Evolutionary conservation across 805 yeast genomes (phyloP).

Genomic region (Candida qinlingensis): DNA sequence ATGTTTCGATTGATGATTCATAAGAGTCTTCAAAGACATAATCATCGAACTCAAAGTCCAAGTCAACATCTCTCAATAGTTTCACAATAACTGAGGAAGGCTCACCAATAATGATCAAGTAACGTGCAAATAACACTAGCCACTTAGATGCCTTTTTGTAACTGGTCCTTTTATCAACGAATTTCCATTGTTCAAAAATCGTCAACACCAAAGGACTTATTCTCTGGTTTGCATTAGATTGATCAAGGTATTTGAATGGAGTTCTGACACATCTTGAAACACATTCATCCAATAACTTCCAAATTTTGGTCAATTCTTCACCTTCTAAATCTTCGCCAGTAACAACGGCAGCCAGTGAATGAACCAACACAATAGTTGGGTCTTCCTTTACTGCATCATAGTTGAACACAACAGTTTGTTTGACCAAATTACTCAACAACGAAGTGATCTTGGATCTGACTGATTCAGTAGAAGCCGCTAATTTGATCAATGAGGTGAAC

Average conservation of each 20-base stretch:
- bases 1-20: conserved; percentile 9
- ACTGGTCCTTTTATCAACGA: conserved; percentile 32
- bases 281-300: conserved; percentile 71
- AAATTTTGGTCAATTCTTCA: conserved; percentile 32
- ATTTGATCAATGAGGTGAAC: conserved; percentile 59
- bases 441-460: conserved; percentile 39
- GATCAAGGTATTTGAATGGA: conserved; percentile 83
- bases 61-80: conserved; percentile 10
- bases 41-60: conserved; percentile 19
- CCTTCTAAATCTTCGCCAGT: conserved; percentile 8
- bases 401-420: conserved; percentile 52
- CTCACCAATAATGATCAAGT: conserved; percentile 56
- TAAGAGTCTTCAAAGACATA: conserved; percentile 15
- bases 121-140: conserved; percentile 44
- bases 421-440: conserved; percentile 44
- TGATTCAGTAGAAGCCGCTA: conserved; percentile 37
- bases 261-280: conserved; percentile 62
- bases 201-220: conserved; percentile 56
- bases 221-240: conserved; percentile 28
- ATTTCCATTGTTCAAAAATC: conserved; percentile 65
- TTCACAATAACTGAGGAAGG: conserved; percentile 23
- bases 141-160: conserved; percentile 35
- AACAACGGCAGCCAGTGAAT: conserved; percentile 35
- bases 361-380: conserved; percentile 51
- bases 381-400: conserved; percentile 38